Percentiles rank a stretch among this genome's conserved stretches.
These are phyloP conservation scores for Aspergillus ustus DNA, from an alignment of 2,329 filamentous ascomycete genomes.

Conservation along the genomic window DNA sequence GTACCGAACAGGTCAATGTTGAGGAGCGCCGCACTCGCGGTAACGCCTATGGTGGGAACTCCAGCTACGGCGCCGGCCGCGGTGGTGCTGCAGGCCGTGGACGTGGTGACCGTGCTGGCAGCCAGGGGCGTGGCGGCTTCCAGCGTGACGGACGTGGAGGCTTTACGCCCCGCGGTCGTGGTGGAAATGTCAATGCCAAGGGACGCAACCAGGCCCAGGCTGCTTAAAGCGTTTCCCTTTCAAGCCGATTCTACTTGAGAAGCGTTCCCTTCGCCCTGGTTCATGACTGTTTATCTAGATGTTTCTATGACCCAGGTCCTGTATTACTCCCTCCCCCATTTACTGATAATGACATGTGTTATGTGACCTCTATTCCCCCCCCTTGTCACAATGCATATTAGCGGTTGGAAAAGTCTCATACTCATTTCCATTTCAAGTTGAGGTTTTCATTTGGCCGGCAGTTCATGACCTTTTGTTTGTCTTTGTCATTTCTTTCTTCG, in stretches of 20 bases:
- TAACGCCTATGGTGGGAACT: slow-evolving; percentile 71
- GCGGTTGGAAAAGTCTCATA: slow-evolving; percentile 48
- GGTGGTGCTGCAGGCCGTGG: slow-evolving; percentile 65
- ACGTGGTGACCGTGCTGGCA: slow-evolving; percentile 69
- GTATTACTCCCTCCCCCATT: slow-evolving; percentile 41
- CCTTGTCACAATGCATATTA: slow-evolving; percentile 46
- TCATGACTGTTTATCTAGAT: slow-evolving; percentile 22
- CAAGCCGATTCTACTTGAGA: slow-evolving; percentile 25
- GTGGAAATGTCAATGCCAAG: slow-evolving; percentile 58
- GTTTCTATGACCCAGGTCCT: slow-evolving; percentile 35
- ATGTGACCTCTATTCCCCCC: slow-evolving; percentile 40
- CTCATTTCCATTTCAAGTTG: slow-evolving; percentile 32
- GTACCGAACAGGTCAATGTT: slow-evolving; percentile 79
- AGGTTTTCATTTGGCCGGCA: slow-evolving; percentile 27
- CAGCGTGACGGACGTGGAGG: slow-evolving; percentile 71
- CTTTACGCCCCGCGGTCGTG: slow-evolving; percentile 67
- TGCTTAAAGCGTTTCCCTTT: slow-evolving; percentile 37
- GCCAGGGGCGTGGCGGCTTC: slow-evolving; percentile 70
- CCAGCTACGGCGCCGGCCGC: slow-evolving; percentile 62
- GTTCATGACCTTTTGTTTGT: slow-evolving; percentile 31
- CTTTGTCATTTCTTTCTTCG: slow-evolving; percentile 31
- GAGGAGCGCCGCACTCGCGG: slow-evolving; percentile 86
- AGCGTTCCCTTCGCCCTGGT: slow-evolving; percentile 25
- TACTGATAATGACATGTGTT: slow-evolving; percentile 47
- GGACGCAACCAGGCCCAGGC: slow-evolving; percentile 52